phyloP scores from a whole-genome alignment of 345 rosid species.

The Citrus inodora region DNA sequence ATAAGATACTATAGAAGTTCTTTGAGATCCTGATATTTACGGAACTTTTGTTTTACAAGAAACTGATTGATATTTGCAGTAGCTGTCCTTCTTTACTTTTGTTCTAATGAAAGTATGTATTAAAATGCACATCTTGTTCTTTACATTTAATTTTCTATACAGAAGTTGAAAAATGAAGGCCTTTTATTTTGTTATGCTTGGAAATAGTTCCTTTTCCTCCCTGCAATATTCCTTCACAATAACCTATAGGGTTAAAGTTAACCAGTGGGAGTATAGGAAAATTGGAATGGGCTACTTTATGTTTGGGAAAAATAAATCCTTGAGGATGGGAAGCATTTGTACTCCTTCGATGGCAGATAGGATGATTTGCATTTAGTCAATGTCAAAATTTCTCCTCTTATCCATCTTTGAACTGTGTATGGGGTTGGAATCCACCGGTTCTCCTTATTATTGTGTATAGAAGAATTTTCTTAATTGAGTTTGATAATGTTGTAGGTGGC shows the following conservation, averaged over 20 bases:
- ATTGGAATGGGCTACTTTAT: not conserved
- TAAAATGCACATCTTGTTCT: not conserved
- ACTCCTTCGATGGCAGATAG: not conserved
- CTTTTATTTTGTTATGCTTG: not conserved
- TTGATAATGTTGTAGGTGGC: conserved; percentile 63
- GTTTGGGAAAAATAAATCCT: not conserved
- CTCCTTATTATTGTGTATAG: not conserved
- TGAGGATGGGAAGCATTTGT: not conserved
- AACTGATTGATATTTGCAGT: not conserved
- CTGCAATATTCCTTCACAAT: not conserved
- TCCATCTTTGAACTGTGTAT: not conserved
- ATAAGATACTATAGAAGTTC: not conserved
- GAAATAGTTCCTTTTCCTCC: not conserved
- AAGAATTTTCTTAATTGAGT: not conserved
- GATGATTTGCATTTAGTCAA: not conserved
- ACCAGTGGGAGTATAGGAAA: not conserved
- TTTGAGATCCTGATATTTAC: not conserved
- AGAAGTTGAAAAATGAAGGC: not conserved
- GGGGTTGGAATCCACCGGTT: not conserved
- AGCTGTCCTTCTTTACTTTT: not conserved
- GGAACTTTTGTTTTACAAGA: not conserved
- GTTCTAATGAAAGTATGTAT: not conserved
- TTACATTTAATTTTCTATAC: not conserved
- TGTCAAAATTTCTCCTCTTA: not conserved
- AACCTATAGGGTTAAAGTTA: not conserved